Conservation (phyloP, 179 eudicot species). For the Silene noctiflora region DNA sequence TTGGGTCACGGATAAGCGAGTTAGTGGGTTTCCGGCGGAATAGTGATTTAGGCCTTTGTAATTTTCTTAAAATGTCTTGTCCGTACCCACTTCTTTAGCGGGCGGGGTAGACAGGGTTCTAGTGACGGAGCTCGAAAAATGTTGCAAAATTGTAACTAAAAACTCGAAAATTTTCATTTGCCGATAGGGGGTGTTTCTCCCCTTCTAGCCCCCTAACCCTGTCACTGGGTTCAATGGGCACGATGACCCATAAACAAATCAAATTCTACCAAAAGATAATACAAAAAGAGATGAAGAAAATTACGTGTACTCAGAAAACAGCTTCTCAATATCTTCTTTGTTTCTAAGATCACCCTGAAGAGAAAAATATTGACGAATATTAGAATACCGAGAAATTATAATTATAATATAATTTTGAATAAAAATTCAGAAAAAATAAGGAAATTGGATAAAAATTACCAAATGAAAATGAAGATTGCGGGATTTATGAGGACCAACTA, state of each 20-base stretch:
- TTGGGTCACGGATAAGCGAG: background rate
- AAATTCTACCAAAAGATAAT: background rate
- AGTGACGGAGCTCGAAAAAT: no score
- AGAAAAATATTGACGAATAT: background rate
- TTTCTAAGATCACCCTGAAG: constrained; percentile 88
- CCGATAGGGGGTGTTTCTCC: no score
- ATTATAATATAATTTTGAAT: background rate
- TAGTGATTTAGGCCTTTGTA: no score
- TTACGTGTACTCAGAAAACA: constrained; percentile 60
- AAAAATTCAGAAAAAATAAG: background rate
- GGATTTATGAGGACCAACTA: constrained; percentile 56
- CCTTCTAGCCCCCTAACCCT: no score
- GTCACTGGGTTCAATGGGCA: no score
- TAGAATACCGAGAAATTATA: background rate
- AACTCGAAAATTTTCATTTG: no score
- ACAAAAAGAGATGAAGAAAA: background rate
- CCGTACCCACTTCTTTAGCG: no score
- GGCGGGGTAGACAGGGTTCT: no score
- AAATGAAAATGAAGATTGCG: constrained; percentile 52
- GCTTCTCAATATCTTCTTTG: constrained; percentile 67
- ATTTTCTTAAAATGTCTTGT: no score
- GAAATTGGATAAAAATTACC: constrained; percentile 30
- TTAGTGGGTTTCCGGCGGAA: no score
- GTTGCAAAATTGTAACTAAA: no score
- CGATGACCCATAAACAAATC: background rate